Evolutionary conservation across 306 rosid species (phyloP), one percentile per base, ranked within the genome.

Genomic region (Vigna mungo): DNA sequence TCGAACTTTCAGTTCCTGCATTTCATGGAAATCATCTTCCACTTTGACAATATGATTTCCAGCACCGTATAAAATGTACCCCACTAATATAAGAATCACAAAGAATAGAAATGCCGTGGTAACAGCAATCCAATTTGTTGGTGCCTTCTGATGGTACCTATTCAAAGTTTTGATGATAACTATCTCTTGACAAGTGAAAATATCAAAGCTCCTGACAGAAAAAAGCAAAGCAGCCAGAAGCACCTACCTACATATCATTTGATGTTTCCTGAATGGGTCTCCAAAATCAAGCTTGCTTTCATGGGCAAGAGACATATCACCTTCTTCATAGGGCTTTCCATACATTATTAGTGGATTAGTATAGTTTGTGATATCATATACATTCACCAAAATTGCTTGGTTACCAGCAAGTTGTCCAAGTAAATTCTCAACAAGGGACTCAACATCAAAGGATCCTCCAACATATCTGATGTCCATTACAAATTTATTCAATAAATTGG

Each of bases 361-460:
- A 67, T 84, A 80, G 80, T 91, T 93, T 69, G 98, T 91, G 82
- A 93, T 64, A 80, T 93, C 97, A 73, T 83, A 90, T 48, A 91
- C 98, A 39, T 93, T 84, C 46, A 93, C 97, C 88, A 89, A 88
- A 79, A 93, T 87, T 14, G 85, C 93, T 59, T 93, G 93, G 84
- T 91, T 84, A 46, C 93, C 98, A 32, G 93, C 97, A 72, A 93
- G 96, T 81, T 93, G 98, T 54, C 98, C 97, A 5, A 93, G 98
- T 73, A 93, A 89, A 87, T 91, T 91, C 86, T 93, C 97, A 84
- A 93, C 98, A 2, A 93, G 97, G 67, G 97, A 88, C 89, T 93
- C 97, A 49, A 93, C 91, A 85, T 93, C 98, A 83, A 93, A 93
- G 79, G 98, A 89, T 58, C 98, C 98, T 54, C 98, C 98, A 70